phyloP scores from a whole-genome alignment of 805 yeast genomes.

The Saccharomyces mikatae region DNA sequence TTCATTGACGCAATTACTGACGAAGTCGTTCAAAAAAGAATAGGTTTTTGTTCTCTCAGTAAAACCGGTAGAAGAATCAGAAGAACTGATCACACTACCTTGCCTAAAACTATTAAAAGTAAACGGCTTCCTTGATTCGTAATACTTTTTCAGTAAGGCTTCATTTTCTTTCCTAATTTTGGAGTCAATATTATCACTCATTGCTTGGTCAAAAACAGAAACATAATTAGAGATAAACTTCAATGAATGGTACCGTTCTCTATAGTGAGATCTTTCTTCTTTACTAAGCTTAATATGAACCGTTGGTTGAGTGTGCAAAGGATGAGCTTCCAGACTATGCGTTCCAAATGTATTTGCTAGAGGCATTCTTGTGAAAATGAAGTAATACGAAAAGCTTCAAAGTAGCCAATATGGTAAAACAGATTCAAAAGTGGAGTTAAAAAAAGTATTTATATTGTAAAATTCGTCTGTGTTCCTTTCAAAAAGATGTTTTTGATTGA shows the following conservation, averaged over 20 bases:
- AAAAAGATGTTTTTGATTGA: not conserved
- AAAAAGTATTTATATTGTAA: constrained; percentile 2
- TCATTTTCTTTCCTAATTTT: constrained; percentile 10
- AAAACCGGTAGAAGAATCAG: constrained; percentile 11
- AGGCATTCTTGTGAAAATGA: not conserved
- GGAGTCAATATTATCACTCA: constrained; percentile 1
- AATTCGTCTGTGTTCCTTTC: not conserved
- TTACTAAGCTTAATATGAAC: not conserved
- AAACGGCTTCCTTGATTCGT: constrained; percentile 1
- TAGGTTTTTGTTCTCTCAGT: constrained; percentile 11
- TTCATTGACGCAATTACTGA: constrained; percentile 9
- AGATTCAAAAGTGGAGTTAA: not conserved
- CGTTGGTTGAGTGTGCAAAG: not conserved
- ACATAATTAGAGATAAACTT: constrained; percentile 11
- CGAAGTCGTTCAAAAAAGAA: constrained; percentile 11
- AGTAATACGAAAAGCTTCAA: not conserved
- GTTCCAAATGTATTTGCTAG: not conserved
- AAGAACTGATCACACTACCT: constrained; percentile 14
- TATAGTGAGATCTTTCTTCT: not conserved
- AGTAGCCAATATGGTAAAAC: not conserved
- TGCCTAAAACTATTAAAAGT: constrained; percentile 7
- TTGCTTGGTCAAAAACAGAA: constrained; percentile 6
- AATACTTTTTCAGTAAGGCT: constrained; percentile 11
- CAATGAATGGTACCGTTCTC: constrained; percentile 1
- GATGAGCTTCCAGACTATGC: not conserved